phyloP scores from a whole-genome alignment of 2,329 filamentous ascomycete species.

The Aureobasidium sp. region DNA sequence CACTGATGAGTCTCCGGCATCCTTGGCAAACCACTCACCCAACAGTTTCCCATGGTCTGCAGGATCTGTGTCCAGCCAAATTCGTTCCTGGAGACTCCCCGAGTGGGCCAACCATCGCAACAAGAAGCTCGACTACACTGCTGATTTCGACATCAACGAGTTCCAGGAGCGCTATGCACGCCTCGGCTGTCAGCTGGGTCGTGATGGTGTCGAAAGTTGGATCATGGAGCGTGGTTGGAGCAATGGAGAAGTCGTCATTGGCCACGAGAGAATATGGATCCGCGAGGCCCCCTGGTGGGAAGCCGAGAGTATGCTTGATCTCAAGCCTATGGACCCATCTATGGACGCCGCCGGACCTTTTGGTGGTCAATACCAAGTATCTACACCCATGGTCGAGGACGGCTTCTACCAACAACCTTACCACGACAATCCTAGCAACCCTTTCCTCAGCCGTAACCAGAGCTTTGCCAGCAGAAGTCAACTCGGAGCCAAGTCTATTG shows the following conservation, averaged over 20 bases:
- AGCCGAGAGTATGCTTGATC: slow-evolving; percentile 89
- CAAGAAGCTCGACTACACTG: slow-evolving; percentile 87
- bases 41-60: slow-evolving; percentile 87
- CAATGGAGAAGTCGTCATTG: slow-evolving; percentile 90
- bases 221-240: slow-evolving; percentile 93
- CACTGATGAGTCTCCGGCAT: slow-evolving; percentile 74
- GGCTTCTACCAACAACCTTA: slow-evolving; percentile 60
- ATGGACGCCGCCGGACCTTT: slow-evolving; percentile 54
- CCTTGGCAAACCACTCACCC: slow-evolving; percentile 63
- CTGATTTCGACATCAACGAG: slow-evolving; percentile 91
- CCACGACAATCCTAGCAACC: slow-evolving; percentile 43
- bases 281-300: slow-evolving; percentile 95
- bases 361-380: slow-evolving; percentile 65
- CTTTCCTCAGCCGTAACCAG: slow-evolving; percentile 41
- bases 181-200: slow-evolving; percentile 82
- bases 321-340: slow-evolving; percentile 58
- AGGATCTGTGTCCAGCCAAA: slow-evolving; percentile 81
- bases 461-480: slow-evolving; percentile 41
- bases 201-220: slow-evolving; percentile 91
- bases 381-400: slow-evolving; percentile 43
- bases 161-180: slow-evolving; percentile 75
- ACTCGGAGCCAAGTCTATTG: slow-evolving; percentile 36
- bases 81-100: slow-evolving; percentile 85
- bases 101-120: slow-evolving; percentile 96
- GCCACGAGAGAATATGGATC: slow-evolving; percentile 91